A percentile compares a stretch with the other conserved stretches of the same genome.
These are phyloP conservation scores for Paradendryphiella salina DNA, from an alignment of 2,329 filamentous ascomycete species.

Conservation along the genomic window DNA sequence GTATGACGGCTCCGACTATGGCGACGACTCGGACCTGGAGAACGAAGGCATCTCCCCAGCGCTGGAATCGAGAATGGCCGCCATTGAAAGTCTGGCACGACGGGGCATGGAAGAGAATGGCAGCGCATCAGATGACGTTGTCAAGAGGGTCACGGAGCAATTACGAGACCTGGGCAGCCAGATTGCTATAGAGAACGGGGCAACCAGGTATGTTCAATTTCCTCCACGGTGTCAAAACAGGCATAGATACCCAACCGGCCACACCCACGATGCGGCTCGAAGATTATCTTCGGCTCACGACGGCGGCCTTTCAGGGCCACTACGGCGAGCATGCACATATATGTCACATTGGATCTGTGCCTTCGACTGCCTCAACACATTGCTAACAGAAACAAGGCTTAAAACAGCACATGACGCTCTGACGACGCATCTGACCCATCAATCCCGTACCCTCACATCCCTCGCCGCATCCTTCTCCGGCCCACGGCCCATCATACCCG, in stretches of 20 bases:
- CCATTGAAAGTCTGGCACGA: constrained; percentile 69
- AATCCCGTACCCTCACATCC: constrained; percentile 74
- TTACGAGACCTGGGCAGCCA: constrained; percentile 74
- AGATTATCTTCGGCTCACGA: too few relatives aligned
- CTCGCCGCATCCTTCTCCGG: constrained; percentile 73
- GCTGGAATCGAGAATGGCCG: constrained; percentile 70
- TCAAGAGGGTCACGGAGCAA: constrained; percentile 69
- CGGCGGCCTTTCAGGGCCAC: too few relatives aligned
- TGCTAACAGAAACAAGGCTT: constrained; percentile 55
- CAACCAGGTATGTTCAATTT: constrained; percentile 61
- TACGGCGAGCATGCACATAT: too few relatives aligned
- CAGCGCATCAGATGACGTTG: constrained; percentile 66
- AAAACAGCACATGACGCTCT: constrained; percentile 76
- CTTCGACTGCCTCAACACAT: background rate
- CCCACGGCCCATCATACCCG: constrained; percentile 65
- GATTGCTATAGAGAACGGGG: constrained; percentile 70
- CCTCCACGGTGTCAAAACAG: background rate
- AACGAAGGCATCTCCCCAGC: constrained; percentile 67
- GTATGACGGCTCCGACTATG: constrained; percentile 76
- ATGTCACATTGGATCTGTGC: too few relatives aligned
- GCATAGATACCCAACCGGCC: background rate
- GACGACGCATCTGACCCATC: constrained; percentile 73
- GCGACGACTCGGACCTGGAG: constrained; percentile 71
- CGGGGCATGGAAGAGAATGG: constrained; percentile 67
- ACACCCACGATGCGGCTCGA: too few relatives aligned